These are phyloP conservation scores for Hypoxylon fragiforme DNA, from an alignment of 495 filamentous ascomycete species.

Conservation along the genomic window DNA sequence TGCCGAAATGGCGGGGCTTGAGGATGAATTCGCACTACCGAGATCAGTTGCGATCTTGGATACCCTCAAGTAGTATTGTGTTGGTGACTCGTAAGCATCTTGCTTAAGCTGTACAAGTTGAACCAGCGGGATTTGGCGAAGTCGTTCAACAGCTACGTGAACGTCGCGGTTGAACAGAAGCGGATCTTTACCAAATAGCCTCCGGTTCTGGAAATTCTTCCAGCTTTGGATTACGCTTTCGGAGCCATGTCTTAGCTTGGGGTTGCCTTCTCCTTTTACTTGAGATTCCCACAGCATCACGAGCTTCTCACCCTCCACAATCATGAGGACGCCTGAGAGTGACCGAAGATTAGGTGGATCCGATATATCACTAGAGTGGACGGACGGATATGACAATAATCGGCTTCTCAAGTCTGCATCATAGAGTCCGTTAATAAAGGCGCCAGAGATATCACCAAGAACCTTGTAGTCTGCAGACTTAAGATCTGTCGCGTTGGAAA, in stretches of 20 bases:
- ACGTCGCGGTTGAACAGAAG: slow-evolving; percentile 52
- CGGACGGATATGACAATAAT: slow-evolving; percentile 44
- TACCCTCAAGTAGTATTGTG: slow-evolving; percentile 48
- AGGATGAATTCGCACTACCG: slow-evolving; percentile 15
- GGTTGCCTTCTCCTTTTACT: slow-evolving; percentile 37
- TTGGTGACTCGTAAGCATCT: slow-evolving; percentile 47
- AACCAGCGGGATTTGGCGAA: slow-evolving; percentile 51
- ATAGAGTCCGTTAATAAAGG: slow-evolving; percentile 54
- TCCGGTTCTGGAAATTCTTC: slow-evolving; percentile 42
- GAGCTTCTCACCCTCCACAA: slow-evolving; percentile 55
- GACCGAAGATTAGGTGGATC: slow-evolving; percentile 40
- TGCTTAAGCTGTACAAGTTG: slow-evolving; percentile 53
- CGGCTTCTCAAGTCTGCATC: slow-evolving; percentile 44
- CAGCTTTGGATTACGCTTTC: slow-evolving; percentile 42
- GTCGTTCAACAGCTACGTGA: slow-evolving; percentile 41
- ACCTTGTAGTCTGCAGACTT: slow-evolving; percentile 42
- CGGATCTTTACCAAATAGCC: slow-evolving; percentile 42
- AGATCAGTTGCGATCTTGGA: slow-evolving; percentile 43
- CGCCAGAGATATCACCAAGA: slow-evolving; percentile 50
- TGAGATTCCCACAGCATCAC: slow-evolving; percentile 49
- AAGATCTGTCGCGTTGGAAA: slow-evolving; percentile 42
- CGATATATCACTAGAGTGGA: slow-evolving; percentile 34
- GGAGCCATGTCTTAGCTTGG: slow-evolving; percentile 40
- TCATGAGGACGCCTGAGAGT: slow-evolving; percentile 49
- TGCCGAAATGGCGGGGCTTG: slow-evolving; percentile 21